Percentiles rank a stretch among this genome's conserved stretches.
Conservation (phyloP, 2,329 filamentous ascomycete genomes). For the Sporothrix pseudoabietina region DNA sequence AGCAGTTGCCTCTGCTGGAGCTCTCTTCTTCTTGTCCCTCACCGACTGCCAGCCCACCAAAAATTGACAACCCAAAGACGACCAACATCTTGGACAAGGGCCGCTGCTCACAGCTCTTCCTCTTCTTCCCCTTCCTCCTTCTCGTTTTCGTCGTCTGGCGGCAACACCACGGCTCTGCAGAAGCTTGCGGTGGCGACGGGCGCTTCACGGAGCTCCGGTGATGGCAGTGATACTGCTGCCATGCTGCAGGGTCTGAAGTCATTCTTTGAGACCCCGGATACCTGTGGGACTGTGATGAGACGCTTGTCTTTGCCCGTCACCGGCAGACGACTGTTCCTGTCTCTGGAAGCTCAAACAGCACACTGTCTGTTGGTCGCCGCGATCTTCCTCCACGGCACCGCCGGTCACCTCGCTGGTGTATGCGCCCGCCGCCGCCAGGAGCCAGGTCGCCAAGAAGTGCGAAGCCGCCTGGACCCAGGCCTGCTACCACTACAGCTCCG, state of each 20-base stretch:
- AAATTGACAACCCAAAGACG: slow-evolving; percentile 5
- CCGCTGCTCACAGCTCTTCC: background rate
- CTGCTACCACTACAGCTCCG: slow-evolving; percentile 38
- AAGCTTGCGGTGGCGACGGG: slow-evolving; percentile 12
- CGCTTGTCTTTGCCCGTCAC: background rate
- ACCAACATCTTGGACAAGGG: background rate
- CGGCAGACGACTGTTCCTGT: background rate
- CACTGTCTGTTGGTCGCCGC: background rate
- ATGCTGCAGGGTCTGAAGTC: background rate
- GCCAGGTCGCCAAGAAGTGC: slow-evolving; percentile 30
- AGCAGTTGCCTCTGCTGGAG: background rate
- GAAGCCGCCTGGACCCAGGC: slow-evolving; percentile 33
- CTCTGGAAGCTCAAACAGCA: background rate
- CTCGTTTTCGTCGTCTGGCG: background rate
- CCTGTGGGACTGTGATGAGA: slow-evolving; percentile 13
- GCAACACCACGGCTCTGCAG: slow-evolving; percentile 17
- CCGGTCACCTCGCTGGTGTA: slow-evolving; percentile 33
- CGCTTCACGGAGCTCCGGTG: background rate
- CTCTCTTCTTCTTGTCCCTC: background rate
- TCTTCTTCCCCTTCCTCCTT: background rate
- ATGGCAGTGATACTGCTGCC: background rate
- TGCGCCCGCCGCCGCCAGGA: slow-evolving; percentile 23
- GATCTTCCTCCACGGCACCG: background rate
- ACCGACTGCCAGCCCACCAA: background rate
- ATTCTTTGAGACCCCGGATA: background rate